Percentiles rank a stretch among this genome's conserved stretches.
These are phyloP conservation scores for Aspergillus conjunctus DNA, from an alignment of 495 filamentous ascomycete species.

Conservation along the genomic window DNA sequence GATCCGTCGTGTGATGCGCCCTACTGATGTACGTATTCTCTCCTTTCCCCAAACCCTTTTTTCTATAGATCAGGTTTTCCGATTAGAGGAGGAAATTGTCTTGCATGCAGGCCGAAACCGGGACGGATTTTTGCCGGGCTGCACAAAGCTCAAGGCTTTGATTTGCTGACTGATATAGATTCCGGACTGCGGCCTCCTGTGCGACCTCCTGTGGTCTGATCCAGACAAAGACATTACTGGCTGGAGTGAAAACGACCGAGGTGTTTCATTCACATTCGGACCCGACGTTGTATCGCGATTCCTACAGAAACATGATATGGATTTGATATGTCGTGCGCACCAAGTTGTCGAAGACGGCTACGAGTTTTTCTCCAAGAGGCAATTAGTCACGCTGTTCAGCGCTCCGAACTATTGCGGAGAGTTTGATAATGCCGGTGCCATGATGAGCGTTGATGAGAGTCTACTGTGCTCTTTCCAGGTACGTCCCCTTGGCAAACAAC, in stretches of 20 bases:
- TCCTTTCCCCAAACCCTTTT: conserved; percentile 11
- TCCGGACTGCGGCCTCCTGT: conserved; percentile 95
- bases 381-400: conserved; percentile 96
- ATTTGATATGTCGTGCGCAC: conserved; percentile 97
- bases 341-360: conserved; percentile 99
- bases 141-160: conserved; percentile 43
- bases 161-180: conserved; percentile 71
- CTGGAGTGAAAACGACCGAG: conserved; percentile 98
- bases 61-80: not conserved
- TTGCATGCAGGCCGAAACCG: not conserved
- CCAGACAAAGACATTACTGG: conserved; percentile 99
- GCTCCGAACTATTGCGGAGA: conserved; percentile 99
- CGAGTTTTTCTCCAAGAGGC: conserved; percentile 99
- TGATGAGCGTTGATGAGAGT: conserved; percentile 99
- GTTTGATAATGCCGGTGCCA: conserved; percentile 98
- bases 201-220: conserved; percentile 97
- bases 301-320: conserved; percentile 99
- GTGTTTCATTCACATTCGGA: conserved; percentile 98
- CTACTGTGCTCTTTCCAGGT: conserved; percentile 99
- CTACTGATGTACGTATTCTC: conserved; percentile 82
- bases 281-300: conserved; percentile 99
- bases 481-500: conserved; percentile 29
- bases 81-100: conserved; percentile 2
- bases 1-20: conserved; percentile 97
- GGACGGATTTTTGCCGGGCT: conserved; percentile 36